phyloP scores from a whole-genome alignment of 2,329 filamentous ascomycete genomes.

The Zymoseptoria crescenta region DNA sequence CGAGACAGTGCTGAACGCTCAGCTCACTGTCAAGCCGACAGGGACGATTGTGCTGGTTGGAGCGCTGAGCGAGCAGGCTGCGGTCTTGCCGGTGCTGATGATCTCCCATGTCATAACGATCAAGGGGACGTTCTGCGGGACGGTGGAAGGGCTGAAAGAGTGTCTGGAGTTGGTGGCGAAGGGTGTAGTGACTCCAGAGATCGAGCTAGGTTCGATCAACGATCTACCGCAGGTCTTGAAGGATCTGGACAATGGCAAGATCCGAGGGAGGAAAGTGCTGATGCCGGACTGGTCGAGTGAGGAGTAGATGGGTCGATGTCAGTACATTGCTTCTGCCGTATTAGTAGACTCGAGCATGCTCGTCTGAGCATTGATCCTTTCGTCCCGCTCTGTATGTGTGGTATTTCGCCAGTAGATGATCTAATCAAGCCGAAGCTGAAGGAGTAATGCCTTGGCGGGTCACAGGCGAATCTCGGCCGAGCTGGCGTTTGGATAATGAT shows the following conservation, averaged over 20 bases:
- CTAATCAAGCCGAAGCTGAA: too few relatives aligned
- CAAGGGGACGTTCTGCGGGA: conserved; percentile 35
- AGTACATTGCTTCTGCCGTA: too few relatives aligned
- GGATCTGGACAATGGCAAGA: conserved; percentile 31
- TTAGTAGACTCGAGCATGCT: too few relatives aligned
- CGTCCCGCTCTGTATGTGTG: too few relatives aligned
- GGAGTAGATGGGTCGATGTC: not conserved
- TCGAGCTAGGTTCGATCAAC: conserved; percentile 27
- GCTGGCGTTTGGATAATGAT: not conserved
- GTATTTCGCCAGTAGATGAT: too few relatives aligned
- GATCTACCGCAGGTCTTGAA: conserved; percentile 31
- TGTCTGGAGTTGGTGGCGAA: conserved; percentile 32
- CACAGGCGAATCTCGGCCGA: not conserved
- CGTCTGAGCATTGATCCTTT: too few relatives aligned
- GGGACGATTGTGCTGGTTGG: conserved; percentile 19
- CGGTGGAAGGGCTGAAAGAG: conserved; percentile 33
- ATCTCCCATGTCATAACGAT: conserved; percentile 15
- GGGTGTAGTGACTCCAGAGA: conserved; percentile 30
- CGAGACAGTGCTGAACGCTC: conserved; percentile 15
- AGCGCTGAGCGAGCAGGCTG: conserved; percentile 10
- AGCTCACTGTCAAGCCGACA: conserved; percentile 14
- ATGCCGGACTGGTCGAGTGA: conserved; percentile 17
- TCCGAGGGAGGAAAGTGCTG: conserved; percentile 26
- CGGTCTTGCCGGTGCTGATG: conserved; percentile 11
- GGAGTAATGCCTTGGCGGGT: not conserved